Base-by-base conservation (phyloP, 2,329 filamentous ascomycete species). In the Phyllosticta capitalensis region DNA sequence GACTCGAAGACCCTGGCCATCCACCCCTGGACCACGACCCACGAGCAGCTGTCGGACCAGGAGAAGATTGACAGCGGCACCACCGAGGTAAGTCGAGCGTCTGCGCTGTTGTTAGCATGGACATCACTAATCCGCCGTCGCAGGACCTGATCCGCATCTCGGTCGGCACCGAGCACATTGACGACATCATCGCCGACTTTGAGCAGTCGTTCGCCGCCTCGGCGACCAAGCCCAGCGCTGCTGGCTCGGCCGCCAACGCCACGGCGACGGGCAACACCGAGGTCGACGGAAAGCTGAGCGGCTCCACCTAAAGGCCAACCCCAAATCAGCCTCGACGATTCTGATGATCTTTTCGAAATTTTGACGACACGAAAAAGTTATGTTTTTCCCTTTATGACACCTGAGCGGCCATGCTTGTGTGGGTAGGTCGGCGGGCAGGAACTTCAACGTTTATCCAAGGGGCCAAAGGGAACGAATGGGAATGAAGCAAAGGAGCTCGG, bases 121-220 rank as follows among this genome's bases (percentile, higher is more conserved):
- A 63, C 24, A 17, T n/a, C 50, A n/a, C 22, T 52, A 26, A 26
- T 26, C 7, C 24, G 7, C 24, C 52, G 21, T 52, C 55, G 10
- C 72, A 90, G 81, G 92, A 95, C 69, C 84, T 92, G 48, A 96
- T 97, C 74, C 89, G 92, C 63, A 94, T 97, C 69, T 96, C 92
- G 0, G 92, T 96, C 61, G 92, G 92, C 56, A 95, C 88, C 0
- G 92, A 97, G 78, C 91, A 96, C 73, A 95, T 97, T 71, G 92
- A 96, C 77, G 92, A 97, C 70, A 96, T 97, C 68, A 94, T 96
- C 69, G 88, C 86, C 67, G 92, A 97, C 75, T 96, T 97, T 71
- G 87, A 92, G 74, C 92, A 96, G 79, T 89, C 89, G 0, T 95
- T 96, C 75, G 81, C 84, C 70, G 80, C 82, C 24, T 70, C 76